Conservation (phyloP, 345 rosid genomes). For the Sisymbrium irio region DNA sequence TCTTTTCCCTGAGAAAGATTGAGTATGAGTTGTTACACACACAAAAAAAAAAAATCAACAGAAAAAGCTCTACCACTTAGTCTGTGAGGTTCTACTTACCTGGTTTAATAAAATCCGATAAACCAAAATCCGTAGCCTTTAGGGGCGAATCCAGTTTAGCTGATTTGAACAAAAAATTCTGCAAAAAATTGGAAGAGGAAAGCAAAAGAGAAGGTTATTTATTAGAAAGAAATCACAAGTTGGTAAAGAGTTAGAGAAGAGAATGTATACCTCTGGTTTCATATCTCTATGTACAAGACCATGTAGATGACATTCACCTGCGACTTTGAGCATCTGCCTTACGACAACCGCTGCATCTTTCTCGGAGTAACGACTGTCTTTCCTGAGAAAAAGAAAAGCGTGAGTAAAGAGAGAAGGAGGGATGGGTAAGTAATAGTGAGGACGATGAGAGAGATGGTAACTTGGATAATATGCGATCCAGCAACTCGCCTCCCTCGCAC, state of each 20-base stretch:
- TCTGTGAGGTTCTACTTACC: conserved; percentile 41
- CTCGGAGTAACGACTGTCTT: conserved; percentile 70
- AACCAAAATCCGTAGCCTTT: conserved; percentile 97
- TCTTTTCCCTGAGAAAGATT: conserved; percentile 60
- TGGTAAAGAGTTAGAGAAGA: not conserved
- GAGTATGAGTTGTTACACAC: conserved; percentile 4
- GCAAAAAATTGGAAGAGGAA: conserved; percentile 23
- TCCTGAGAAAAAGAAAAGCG: conserved; percentile 48
- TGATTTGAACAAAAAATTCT: conserved; percentile 98
- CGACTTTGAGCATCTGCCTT: conserved; percentile 75
- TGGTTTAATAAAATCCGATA: conserved; percentile 95
- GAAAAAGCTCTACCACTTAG: not conserved
- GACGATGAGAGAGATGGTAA: conserved; percentile 41
- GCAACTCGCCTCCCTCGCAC: conserved; percentile 97
- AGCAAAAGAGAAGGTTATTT: conserved; percentile 2
- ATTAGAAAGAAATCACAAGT: not conserved
- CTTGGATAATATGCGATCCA: conserved; percentile 89
- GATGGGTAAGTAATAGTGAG: not conserved
- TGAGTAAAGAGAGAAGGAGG: not conserved
- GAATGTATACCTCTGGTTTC: conserved; percentile 92
- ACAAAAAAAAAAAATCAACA: conserved; percentile 15
- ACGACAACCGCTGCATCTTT: conserved; percentile 43
- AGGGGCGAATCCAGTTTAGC: conserved; percentile 64
- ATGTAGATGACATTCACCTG: conserved; percentile 91
- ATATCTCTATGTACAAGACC: conserved; percentile 97